Conservation (phyloP, 2,329 filamentous ascomycete species). For the Verticillium nubilum region DNA sequence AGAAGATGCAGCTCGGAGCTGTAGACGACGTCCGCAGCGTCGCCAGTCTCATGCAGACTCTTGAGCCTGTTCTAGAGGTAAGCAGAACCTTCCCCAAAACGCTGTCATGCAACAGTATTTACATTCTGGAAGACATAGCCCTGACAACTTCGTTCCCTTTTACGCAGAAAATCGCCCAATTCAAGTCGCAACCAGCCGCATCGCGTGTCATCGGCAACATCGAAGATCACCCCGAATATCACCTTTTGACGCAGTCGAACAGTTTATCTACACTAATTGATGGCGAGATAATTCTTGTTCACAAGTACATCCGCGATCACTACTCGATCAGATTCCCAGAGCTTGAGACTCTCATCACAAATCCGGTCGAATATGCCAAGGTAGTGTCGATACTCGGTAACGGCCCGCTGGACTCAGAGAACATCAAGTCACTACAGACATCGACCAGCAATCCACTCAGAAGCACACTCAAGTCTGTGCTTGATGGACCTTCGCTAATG, state of each 20-base stretch:
- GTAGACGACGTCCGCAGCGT: constrained; percentile 77
- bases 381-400: constrained; percentile 91
- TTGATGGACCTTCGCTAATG: constrained; percentile 90
- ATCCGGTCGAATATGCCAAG: constrained; percentile 91
- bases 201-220: constrained; percentile 71
- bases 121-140: constrained; percentile 59
- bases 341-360: constrained; percentile 82
- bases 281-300: constrained; percentile 84
- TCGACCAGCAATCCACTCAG: constrained; percentile 75
- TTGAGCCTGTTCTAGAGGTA: constrained; percentile 79
- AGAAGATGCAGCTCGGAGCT: constrained; percentile 71
- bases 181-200: constrained; percentile 62
- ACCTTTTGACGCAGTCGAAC: constrained; percentile 82
- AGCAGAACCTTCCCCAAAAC: constrained; percentile 30
- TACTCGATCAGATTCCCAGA: constrained; percentile 93
- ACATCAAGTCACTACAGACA: constrained; percentile 73
- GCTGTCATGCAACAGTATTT: constrained; percentile 42
- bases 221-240: constrained; percentile 89
- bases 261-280: constrained; percentile 88
- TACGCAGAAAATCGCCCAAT: constrained; percentile 73
- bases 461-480: constrained; percentile 68
- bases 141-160: constrained; percentile 55
- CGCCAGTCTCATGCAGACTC: constrained; percentile 71
- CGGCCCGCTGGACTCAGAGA: constrained; percentile 74
- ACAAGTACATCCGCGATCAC: constrained; percentile 95